Conservation (phyloP, 2,329 filamentous ascomycete species). For the Cercospora sp. region DNA sequence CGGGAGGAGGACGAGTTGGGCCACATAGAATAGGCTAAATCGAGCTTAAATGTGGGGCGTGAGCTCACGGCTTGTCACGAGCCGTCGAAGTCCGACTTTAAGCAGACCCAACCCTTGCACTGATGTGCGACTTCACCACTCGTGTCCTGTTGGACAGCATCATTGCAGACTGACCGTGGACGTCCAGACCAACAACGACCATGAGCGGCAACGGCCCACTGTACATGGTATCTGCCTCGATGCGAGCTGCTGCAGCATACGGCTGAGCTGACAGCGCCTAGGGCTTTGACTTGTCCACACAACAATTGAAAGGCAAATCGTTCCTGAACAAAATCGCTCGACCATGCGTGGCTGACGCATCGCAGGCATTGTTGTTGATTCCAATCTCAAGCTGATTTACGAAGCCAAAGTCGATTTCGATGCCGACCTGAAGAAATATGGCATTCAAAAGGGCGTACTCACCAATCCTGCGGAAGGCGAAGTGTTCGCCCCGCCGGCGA, state of each 20-base stretch:
- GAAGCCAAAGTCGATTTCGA: conserved; percentile 96
- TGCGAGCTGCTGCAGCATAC: too few relatives aligned
- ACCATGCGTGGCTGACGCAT: conserved; percentile 2
- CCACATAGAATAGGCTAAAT: conserved; percentile 5
- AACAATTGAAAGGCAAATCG: conserved; percentile 80
- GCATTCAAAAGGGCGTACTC: conserved; percentile 83
- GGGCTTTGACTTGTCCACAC: conserved; percentile 94
- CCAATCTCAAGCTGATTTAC: conserved; percentile 75
- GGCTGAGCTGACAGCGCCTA: conserved; percentile 8
- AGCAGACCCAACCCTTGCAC: background rate
- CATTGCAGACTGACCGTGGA: background rate
- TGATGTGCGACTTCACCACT: conserved; percentile 2
- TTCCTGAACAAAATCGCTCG: background rate
- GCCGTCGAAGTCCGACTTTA: conserved; percentile 5
- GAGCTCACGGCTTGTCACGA: conserved; percentile 10
- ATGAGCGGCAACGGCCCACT: conserved; percentile 14
- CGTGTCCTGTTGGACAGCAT: background rate
- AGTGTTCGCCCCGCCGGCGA: conserved; percentile 86
- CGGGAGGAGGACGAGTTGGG: background rate
- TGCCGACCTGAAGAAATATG: conserved; percentile 69
- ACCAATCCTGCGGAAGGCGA: conserved; percentile 80
- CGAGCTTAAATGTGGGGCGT: conserved; percentile 4
- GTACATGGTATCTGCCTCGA: conserved; percentile 22
- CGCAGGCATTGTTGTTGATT: conserved; percentile 77
- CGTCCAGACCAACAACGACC: background rate